Conservation (phyloP, 352 stramenopile species). For the Globisporangium nodosum region DNA sequence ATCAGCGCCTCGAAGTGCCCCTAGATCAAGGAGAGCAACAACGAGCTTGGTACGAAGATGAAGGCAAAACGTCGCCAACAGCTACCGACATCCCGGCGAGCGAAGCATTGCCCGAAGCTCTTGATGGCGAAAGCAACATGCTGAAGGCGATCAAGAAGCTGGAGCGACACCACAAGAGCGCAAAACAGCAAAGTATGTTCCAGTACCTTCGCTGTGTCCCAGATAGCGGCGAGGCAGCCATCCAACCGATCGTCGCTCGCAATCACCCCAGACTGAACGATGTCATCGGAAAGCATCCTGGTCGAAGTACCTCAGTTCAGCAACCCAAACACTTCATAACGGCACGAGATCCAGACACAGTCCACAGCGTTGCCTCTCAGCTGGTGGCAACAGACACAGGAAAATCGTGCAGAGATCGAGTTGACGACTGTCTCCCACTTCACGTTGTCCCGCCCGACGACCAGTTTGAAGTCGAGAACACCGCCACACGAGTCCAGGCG, state of each 20-base stretch:
- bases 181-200: slow-evolving; percentile 41
- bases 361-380: background rate
- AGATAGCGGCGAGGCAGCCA: background rate
- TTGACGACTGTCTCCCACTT: background rate
- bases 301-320: background rate
- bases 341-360: too few relatives aligned
- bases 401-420: background rate
- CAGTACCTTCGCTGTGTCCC: slow-evolving; percentile 18
- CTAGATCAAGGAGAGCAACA: background rate
- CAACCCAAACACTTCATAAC: too few relatives aligned
- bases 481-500: background rate
- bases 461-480: background rate
- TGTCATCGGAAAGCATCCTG: background rate
- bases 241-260: background rate
- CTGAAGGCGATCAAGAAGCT: slow-evolving; percentile 44
- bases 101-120: background rate
- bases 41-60: background rate
- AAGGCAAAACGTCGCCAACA: background rate
- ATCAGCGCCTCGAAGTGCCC: slow-evolving; percentile 13
- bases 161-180: slow-evolving; percentile 34
- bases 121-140: slow-evolving; percentile 26
- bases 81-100: background rate
- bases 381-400: background rate
- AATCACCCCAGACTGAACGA: too few relatives aligned
- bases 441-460: background rate